Conservation (phyloP, 2,329 filamentous ascomycete genomes). For the Monosporascus sp. region DNA sequence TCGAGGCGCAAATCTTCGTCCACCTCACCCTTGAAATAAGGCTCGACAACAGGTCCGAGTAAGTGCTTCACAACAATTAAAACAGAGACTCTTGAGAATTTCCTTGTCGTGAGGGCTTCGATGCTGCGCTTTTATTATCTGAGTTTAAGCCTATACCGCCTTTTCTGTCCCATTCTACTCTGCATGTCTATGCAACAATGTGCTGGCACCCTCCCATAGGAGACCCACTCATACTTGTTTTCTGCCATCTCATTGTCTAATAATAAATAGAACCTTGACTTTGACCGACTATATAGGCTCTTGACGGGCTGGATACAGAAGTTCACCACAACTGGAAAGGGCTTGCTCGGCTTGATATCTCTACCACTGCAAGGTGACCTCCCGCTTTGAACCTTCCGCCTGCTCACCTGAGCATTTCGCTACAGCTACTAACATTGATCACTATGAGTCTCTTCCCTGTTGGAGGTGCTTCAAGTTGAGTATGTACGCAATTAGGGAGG, state of each 20-base stretch:
- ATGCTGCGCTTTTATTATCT: constrained; percentile 3
- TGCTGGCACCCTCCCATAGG: constrained; percentile 30
- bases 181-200: constrained; percentile 29
- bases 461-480: no score
- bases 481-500: no score
- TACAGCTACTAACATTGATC: no score
- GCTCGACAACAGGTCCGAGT: background rate
- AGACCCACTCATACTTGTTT: constrained; percentile 23
- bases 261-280: background rate
- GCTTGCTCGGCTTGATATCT: background rate
- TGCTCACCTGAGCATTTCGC: no score
- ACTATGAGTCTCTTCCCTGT: no score
- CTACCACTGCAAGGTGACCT: no score
- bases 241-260: background rate
- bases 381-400: no score
- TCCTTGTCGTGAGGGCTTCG: background rate
- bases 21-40: constrained; percentile 4
- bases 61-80: background rate
- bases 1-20: constrained; percentile 19
- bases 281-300: background rate
- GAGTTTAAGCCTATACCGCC: constrained; percentile 27
- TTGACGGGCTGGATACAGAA: background rate
- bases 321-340: no score
- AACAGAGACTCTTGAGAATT: background rate
- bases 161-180: constrained; percentile 25